Base-by-base conservation (phyloP, 78 protist genomes). In the Dictyostelium purpureum region DNA sequence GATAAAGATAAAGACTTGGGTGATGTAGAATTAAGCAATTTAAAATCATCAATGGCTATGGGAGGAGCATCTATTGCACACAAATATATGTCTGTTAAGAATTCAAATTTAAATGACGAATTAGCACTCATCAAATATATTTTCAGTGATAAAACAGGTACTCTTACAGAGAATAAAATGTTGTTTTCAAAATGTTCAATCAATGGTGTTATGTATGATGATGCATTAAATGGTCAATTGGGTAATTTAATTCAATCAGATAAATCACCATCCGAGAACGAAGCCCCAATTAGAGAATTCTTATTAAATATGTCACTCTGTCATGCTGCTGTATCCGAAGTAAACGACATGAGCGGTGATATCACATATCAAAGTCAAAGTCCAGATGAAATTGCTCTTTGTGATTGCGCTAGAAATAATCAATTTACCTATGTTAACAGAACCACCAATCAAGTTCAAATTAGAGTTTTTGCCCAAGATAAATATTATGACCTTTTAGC, bases 381-480 rank as follows among this genome's bases (percentile, higher is more conserved):
- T 4, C 97, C 98, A 7, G 98, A 97, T 74, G 98, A 97, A 52
- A 74, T 85, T 3, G 94, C 96, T 24, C 71, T 97, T 4, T 96
- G 87, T n/a, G 45, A 57, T 28, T 94, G 96, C 2, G 97, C 99
- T 6, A 10, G 35, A 43, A 6, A 11, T 51, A 74, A 61, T 45
- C 61, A 45, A 69, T 49, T 73, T 42, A 28, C 4, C 24, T 79
- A 33, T 19, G 43, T 57, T 4, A 71, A 69, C 37, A 14, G 56
- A 16, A 43, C 87, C 1, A 76, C 63, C 21, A 47, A 33, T 63
- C 63, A 70, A 21, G 33, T 57, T 24, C 24, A 33, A 31, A 49
- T 94, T 33, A 59, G 42, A 7, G 45, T 79, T 24, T 42, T 89
- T 24, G 97, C 96, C 12, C 4, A 28, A 52, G 77, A 74, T 26